A percentile compares a stretch with the other conserved stretches of the same genome.
Evolutionary conservation across 345 rosid genomes (phyloP).

Genomic region (Gossypioides kirkii): DNA sequence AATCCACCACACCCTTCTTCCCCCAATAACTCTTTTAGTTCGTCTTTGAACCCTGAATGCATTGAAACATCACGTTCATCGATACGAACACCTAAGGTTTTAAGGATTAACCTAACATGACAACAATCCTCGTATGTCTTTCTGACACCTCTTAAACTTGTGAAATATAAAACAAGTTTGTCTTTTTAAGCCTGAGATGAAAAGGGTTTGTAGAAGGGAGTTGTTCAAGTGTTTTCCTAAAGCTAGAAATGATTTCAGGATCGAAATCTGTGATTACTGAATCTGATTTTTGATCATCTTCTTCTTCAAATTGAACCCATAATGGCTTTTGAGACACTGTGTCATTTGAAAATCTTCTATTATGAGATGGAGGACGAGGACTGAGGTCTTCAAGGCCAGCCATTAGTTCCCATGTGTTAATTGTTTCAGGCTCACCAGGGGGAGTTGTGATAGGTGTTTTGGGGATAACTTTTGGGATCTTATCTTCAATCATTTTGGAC

Average conservation of each 20-base stretch:
- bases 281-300: conserved; percentile 28
- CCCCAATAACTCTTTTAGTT: conserved; percentile 51
- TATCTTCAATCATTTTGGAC: conserved; percentile 76
- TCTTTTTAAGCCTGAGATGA: conserved; percentile 34
- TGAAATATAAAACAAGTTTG: conserved; percentile 62
- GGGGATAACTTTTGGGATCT: conserved; percentile 59
- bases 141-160: conserved; percentile 79
- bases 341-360: conserved; percentile 59
- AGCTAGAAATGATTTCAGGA: conserved; percentile 52
- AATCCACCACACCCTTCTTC: conserved; percentile 40
- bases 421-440: conserved; percentile 93
- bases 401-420: conserved; percentile 93
- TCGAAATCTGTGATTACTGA: conserved; percentile 43
- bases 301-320: conserved; percentile 48
- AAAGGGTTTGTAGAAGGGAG: conserved; percentile 60
- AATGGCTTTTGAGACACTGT: conserved; percentile 30
- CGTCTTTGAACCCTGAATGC: conserved; percentile 82
- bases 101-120: conserved; percentile 51
- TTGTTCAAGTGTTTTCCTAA: conserved; percentile 52
- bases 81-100: conserved; percentile 45
- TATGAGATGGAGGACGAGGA: conserved; percentile 38
- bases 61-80: conserved; percentile 89
- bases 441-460: conserved; percentile 71
- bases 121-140: conserved; percentile 87
- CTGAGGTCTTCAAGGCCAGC: conserved; percentile 76